Percentiles rank a stretch among this genome's conserved stretches.
Evolutionary conservation across 495 filamentous ascomycete genomes (phyloP).

Genomic region (Neurospora sp.): DNA sequence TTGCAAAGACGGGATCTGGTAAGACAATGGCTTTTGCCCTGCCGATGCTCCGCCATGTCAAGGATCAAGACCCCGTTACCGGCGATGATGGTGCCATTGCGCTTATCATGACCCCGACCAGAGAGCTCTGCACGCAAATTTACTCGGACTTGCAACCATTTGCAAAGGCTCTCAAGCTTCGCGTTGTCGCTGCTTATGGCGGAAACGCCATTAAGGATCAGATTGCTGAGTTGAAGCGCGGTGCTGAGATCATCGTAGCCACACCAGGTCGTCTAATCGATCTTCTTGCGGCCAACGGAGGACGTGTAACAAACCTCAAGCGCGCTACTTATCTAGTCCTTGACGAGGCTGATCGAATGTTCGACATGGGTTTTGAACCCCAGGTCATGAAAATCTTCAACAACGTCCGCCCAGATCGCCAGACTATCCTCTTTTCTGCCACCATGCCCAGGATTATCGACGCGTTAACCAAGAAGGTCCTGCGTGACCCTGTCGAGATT

Average conservation of each 20-base stretch:
- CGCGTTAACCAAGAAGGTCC: conserved; percentile 73
- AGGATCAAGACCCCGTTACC: conserved; percentile 78
- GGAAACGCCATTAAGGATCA: conserved; percentile 96
- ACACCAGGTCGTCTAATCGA: conserved; percentile 98
- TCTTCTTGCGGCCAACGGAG: conserved; percentile 82
- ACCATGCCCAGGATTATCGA: conserved; percentile 96
- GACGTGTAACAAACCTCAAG: conserved; percentile 81
- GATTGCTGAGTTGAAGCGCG: conserved; percentile 90
- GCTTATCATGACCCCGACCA: conserved; percentile 87
- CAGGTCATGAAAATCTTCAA: conserved; percentile 94
- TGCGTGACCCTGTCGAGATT: conserved; percentile 84
- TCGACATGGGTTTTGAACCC: conserved; percentile 98
- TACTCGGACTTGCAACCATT: conserved; percentile 91
- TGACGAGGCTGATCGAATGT: conserved; percentile 98
- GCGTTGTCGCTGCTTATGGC: conserved; percentile 90
- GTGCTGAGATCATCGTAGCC: conserved; percentile 88
- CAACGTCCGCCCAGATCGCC: conserved; percentile 82
- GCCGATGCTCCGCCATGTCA: conserved; percentile 96
- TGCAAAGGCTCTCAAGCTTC: conserved; percentile 78
- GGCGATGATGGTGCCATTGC: conserved; percentile 79
- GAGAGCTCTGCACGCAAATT: conserved; percentile 92
- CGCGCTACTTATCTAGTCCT: conserved; percentile 88
- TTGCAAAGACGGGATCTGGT: conserved; percentile 97
- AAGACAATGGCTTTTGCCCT: conserved; percentile 94
- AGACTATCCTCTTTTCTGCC: conserved; percentile 92